Evolutionary conservation across 2,329 filamentous ascomycete genomes (phyloP).

Genomic region (Blastomyces emzantsi): DNA sequence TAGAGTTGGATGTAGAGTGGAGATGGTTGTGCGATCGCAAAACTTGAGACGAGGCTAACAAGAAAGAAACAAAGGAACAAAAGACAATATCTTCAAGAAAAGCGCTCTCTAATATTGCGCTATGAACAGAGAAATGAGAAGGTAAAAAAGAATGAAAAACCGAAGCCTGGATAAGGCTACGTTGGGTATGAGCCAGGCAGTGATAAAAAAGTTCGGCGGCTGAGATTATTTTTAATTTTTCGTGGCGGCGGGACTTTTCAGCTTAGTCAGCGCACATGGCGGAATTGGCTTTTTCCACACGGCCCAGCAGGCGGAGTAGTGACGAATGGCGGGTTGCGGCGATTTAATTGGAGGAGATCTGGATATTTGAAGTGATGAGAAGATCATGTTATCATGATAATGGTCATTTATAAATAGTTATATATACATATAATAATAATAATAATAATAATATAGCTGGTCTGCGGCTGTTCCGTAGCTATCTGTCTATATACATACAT

Average conservation of each 20-base stretch:
- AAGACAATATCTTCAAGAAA: conserved; percentile 1
- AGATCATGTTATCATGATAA: neutral
- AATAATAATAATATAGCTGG: neutral
- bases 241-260: neutral
- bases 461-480: neutral
- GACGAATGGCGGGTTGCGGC: too few relatives aligned
- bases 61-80: neutral
- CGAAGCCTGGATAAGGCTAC: neutral
- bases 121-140: neutral
- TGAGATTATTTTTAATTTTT: conserved; percentile 2
- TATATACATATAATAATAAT: neutral
- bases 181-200: neutral
- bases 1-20: neutral
- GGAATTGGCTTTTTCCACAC: too few relatives aligned
- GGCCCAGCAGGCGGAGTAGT: too few relatives aligned
- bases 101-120: neutral
- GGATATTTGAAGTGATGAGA: neutral
- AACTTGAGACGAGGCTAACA: neutral
- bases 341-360: neutral
- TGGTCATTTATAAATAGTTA: neutral
- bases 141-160: conserved; percentile 5
- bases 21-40: conserved; percentile 2
- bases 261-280: neutral
- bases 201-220: neutral
- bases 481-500: neutral